Conservation (phyloP, 148 eudicot species). For the Spergularia marina region DNA sequence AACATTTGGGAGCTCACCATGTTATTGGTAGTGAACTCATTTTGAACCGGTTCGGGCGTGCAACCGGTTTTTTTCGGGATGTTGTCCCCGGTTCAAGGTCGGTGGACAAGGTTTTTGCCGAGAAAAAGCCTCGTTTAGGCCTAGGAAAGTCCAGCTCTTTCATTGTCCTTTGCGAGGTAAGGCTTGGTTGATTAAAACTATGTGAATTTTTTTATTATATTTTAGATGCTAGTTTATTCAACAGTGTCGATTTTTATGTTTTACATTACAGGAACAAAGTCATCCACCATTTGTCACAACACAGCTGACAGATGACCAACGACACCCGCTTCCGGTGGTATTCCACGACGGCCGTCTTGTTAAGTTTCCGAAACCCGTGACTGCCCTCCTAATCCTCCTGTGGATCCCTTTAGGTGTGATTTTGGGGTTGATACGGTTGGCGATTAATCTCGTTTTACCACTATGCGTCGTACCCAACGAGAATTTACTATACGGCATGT, state of each 20-base stretch:
- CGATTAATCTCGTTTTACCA: conserved; percentile 45
- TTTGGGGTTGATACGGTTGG: conserved; percentile 54
- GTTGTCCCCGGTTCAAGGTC: conserved; percentile 23
- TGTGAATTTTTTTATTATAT: no score
- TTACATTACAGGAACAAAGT: neutral
- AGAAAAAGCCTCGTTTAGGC: conserved; percentile 54
- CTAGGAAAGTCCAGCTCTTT: conserved; percentile 41
- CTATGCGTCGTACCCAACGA: conserved; percentile 51
- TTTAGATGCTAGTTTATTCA: no score
- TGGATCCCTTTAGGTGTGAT: conserved; percentile 74
- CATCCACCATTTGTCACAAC: neutral
- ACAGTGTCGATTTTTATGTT: no score
- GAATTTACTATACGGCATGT: conserved; percentile 50
- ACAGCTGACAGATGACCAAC: neutral
- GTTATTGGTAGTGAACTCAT: conserved; percentile 70
- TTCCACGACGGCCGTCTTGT: conserved; percentile 92
- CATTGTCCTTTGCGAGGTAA: conserved; percentile 60
- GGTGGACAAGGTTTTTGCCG: conserved; percentile 41
- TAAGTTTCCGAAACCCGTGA: conserved; percentile 60
- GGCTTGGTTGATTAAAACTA: neutral
- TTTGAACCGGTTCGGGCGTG: conserved; percentile 56
- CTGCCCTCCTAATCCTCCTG: conserved; percentile 59
- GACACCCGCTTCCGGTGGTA: conserved; percentile 67
- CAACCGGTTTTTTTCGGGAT: conserved; percentile 56
- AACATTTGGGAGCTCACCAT: conserved; percentile 67